These are phyloP conservation scores for Exophiala aquamarina DNA, from an alignment of 2,329 filamentous ascomycete species.

Conservation along the genomic window DNA sequence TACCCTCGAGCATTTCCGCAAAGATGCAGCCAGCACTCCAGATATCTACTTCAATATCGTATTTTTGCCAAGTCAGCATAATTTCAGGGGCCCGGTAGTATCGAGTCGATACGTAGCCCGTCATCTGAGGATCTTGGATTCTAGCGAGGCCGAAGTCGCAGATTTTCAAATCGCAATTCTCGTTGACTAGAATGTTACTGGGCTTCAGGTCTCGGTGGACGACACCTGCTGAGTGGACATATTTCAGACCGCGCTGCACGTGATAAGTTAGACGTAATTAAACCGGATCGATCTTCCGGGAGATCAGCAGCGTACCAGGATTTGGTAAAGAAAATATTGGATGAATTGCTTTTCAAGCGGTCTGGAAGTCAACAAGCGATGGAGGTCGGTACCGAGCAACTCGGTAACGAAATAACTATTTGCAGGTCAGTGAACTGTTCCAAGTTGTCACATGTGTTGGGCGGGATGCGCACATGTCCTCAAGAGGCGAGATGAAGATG, in stretches of 20 bases:
- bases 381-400: slow-evolving; percentile 91
- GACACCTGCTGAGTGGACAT: slow-evolving; percentile 96
- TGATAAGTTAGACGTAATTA: slow-evolving; percentile 14
- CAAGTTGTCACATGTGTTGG: slow-evolving; percentile 23
- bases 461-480: slow-evolving; percentile 77
- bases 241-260: slow-evolving; percentile 87
- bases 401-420: slow-evolving; percentile 95
- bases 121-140: slow-evolving; percentile 99
- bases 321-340: slow-evolving; percentile 99
- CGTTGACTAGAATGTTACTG: slow-evolving; percentile 98
- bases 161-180: slow-evolving; percentile 99
- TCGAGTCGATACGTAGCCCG: slow-evolving; percentile 95
- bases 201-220: slow-evolving; percentile 97
- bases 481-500: slow-evolving; percentile 98
- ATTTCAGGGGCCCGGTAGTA: slow-evolving; percentile 99
- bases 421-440: slow-evolving; percentile 15
- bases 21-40: slow-evolving; percentile 99
- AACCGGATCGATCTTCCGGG: slow-evolving; percentile 3
- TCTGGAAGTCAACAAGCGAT: slow-evolving; percentile 89
- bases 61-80: slow-evolving; percentile 99
- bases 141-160: slow-evolving; percentile 97
- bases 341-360: slow-evolving; percentile 99
- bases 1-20: slow-evolving; percentile 98
- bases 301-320: slow-evolving; percentile 68
- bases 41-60: slow-evolving; percentile 97